These are phyloP conservation scores for Puccinia coronata DNA, from an alignment of 1,284 basidiomycete genomes.

Conservation along the genomic window DNA sequence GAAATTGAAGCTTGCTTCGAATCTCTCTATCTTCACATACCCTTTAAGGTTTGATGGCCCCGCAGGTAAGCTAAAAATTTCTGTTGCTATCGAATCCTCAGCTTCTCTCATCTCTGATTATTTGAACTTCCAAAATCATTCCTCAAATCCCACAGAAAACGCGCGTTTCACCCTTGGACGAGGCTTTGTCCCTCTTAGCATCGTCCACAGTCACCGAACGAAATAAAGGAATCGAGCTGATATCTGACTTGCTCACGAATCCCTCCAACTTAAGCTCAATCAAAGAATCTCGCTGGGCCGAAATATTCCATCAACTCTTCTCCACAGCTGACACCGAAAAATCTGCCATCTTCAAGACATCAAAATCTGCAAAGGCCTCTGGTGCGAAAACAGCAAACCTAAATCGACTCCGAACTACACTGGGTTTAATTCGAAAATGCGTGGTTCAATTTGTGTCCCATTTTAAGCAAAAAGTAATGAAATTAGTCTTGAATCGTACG, in stretches of 20 bases:
- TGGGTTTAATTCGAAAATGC: slow-evolving; percentile 43
- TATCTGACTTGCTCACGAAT: slow-evolving; percentile 39
- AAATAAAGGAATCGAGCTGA: slow-evolving; percentile 37
- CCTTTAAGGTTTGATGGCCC: not conserved
- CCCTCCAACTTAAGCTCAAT: slow-evolving; percentile 24
- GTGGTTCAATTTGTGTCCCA: slow-evolving; percentile 22
- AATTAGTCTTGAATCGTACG: slow-evolving; percentile 37
- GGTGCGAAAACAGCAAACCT: slow-evolving; percentile 9
- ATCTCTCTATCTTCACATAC: not conserved
- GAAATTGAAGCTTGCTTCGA: not conserved
- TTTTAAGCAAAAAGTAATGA: slow-evolving; percentile 39
- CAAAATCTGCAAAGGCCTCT: slow-evolving; percentile 31
- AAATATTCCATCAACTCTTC: slow-evolving; percentile 44
- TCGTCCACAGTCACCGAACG: slow-evolving; percentile 41
- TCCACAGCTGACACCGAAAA: slow-evolving; percentile 32
- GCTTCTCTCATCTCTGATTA: no score
- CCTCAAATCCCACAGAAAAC: not conserved
- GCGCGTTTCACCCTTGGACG: slow-evolving; percentile 30
- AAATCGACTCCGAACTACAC: slow-evolving; percentile 15
- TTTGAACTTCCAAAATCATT: not conserved
- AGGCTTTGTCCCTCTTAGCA: slow-evolving; percentile 22
- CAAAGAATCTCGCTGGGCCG: slow-evolving; percentile 36
- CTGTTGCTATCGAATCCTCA: not conserved
- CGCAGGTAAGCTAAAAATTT: slow-evolving; percentile 9
- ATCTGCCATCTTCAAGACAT: slow-evolving; percentile 20